A percentile compares a stretch with the other conserved stretches of the same genome.
phyloP scores from a whole-genome alignment of 2,329 filamentous ascomycete genomes.

The Nannizzia gypsea region DNA sequence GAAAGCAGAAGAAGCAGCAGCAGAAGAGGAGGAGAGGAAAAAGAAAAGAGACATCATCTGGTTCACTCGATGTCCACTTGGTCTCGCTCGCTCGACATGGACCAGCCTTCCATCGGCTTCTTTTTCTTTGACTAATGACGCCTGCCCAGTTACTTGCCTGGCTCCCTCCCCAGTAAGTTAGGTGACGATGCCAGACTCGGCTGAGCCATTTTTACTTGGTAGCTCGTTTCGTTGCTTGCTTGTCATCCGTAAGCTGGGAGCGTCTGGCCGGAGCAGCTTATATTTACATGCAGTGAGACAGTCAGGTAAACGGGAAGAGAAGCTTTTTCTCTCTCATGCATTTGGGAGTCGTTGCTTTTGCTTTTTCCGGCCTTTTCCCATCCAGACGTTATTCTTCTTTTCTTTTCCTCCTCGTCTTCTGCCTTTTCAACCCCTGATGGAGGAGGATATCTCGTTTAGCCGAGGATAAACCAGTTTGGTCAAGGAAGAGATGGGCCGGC shows the following conservation, averaged over 20 bases:
- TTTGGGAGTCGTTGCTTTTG: too few relatives aligned
- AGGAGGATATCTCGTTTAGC: not conserved
- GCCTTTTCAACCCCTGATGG: not conserved
- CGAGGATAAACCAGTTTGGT: slow-evolving; percentile 5
- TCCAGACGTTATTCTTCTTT: not conserved
- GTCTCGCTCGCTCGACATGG: not conserved
- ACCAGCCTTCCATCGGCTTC: not conserved
- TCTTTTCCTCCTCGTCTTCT: too few relatives aligned
- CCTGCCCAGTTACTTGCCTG: not conserved
- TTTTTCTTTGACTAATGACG: not conserved
- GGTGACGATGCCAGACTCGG: too few relatives aligned
- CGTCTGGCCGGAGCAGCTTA: not conserved
- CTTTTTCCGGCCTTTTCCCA: not conserved
- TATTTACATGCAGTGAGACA: not conserved
- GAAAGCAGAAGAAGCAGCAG: too few relatives aligned
- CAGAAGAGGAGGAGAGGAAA: not conserved
- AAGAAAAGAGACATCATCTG: not conserved
- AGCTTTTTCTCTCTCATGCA: not conserved
- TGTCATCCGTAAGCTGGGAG: not conserved
- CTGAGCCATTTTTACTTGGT: too few relatives aligned
- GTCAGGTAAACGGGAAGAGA: not conserved
- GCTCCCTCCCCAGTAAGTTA: too few relatives aligned
- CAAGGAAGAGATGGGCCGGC: not conserved
- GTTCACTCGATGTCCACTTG: too few relatives aligned
- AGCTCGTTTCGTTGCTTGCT: too few relatives aligned